Conservation (phyloP, 23 red algal genomes). For the Chondrus crispus region DNA sequence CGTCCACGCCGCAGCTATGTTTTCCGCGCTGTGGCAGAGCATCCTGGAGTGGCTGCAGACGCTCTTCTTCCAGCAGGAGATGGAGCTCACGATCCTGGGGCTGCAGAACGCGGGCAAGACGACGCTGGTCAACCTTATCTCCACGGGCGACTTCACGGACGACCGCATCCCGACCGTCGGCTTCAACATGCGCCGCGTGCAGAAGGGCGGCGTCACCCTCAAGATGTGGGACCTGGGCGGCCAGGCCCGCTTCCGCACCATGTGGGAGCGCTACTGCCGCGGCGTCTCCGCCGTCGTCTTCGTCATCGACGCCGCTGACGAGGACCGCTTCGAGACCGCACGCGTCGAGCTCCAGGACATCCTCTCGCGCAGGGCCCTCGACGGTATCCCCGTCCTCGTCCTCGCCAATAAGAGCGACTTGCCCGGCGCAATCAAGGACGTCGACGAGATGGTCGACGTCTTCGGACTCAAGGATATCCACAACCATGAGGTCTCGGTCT, state of each 20-base stretch:
- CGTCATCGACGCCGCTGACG: slow-evolving; percentile 76
- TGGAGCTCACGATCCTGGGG: slow-evolving; percentile 86
- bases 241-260: slow-evolving; percentile 77
- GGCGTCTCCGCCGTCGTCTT: slow-evolving; percentile 79
- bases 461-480: slow-evolving; percentile 69
- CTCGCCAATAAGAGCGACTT: slow-evolving; percentile 88
- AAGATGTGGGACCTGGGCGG: slow-evolving; percentile 92
- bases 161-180: slow-evolving; percentile 87
- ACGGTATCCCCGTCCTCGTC: slow-evolving; percentile 74
- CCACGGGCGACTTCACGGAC: slow-evolving; percentile 75
- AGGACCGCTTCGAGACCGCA: slow-evolving; percentile 73
- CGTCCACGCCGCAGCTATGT: background rate
- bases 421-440: slow-evolving; percentile 65
- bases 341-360: slow-evolving; percentile 80
- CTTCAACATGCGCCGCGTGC: slow-evolving; percentile 77
- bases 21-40: slow-evolving; percentile 52
- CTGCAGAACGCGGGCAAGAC: slow-evolving; percentile 90
- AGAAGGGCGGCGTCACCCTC: slow-evolving; percentile 80
- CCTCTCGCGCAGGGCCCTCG: slow-evolving; percentile 32
- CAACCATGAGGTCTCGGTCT: slow-evolving; percentile 71
- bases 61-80: slow-evolving; percentile 87
- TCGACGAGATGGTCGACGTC: slow-evolving; percentile 69
- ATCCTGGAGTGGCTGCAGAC: slow-evolving; percentile 69
- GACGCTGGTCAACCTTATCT: slow-evolving; percentile 82
- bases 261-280: slow-evolving; percentile 90